Base-by-base conservation (phyloP, 305 asterid genomes). In the Fraxinus baroniana region DNA sequence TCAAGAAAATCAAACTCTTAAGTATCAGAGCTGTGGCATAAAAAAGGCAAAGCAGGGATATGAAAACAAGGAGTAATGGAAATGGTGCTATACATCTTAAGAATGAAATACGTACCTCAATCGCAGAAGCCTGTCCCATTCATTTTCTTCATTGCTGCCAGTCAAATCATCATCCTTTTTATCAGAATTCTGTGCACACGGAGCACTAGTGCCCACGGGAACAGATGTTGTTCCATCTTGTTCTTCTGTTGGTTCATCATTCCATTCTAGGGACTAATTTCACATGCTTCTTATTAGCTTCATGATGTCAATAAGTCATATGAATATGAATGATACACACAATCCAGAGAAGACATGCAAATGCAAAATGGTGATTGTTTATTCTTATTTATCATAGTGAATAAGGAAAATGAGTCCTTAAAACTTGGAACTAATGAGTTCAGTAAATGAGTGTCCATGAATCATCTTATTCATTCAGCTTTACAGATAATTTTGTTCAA, bases 121-220 rank as follows among this genome's bases (percentile, higher is more conserved):
- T 85, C 93, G 94, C 79, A 97, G 94, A 91, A 97, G 98, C 90
- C 91, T 93, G 87, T 97, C 99, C 98, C 99, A 94, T 85, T 93
- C 99, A 80, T 85, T 93, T 86, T 92, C 97, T 90, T 94, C 98
- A 86, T 81, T 85, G 79, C 75, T 70, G 71, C 87, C 88, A 79
- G 64, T 88, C 82, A 80, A 79, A 82, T 84, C 86, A 77, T 89
- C 93, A 77, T 85, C 94, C 87, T 92, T 91, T 87, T 89, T 94
- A 80, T 91, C 98, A 77, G 84, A 84, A 85, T 60, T 84, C 64
- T 85, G 90, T 74, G 85, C 90, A 87, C 85, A 71, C 18, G 87
- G 30, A 37, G 90, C 96, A 81, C 87, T 88, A 76, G 84, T 79
- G 79, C 85, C 88, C 75, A 76, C 68, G 49, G 91, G 83, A 87